Evolutionary conservation across 768 basidiomycete species (phyloP).

Genomic region (Terana coerulea): DNA sequence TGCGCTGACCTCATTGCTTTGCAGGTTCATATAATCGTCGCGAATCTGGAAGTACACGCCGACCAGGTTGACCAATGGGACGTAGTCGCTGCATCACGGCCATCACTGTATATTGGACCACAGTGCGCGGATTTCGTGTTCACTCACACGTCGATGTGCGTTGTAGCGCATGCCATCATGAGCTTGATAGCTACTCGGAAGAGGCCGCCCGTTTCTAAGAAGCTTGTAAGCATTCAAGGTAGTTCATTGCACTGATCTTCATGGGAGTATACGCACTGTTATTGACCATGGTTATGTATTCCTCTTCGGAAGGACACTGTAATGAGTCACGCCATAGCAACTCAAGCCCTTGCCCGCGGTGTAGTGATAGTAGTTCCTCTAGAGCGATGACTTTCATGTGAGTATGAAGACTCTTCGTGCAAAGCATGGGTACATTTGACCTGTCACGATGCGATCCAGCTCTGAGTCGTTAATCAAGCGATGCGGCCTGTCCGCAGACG

Average conservation of each 20-base stretch:
- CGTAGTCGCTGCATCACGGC: conserved; percentile 61
- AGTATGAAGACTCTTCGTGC: no score
- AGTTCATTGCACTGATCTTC: conserved; percentile 2
- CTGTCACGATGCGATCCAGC: conserved; percentile 71
- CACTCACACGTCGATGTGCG: conserved; percentile 53
- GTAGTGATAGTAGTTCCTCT: conserved; percentile 43
- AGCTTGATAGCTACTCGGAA: conserved; percentile 90
- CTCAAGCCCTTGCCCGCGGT: conserved; percentile 94
- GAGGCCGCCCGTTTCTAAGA: conserved; percentile 87
- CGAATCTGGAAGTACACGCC: conserved; percentile 95
- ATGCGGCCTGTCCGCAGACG: conserved; percentile 6
- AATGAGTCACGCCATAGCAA: conserved; percentile 92
- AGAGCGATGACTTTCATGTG: neutral
- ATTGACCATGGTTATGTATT: conserved; percentile 95
- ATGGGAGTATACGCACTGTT: no score
- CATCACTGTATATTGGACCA: neutral
- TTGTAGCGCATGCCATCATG: conserved; percentile 88
- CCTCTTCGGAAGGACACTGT: conserved; percentile 88
- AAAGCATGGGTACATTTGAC: conserved; percentile 36
- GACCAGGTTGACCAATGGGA: conserved; percentile 90
- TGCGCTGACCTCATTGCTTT: conserved; percentile 68
- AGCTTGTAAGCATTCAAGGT: neutral
- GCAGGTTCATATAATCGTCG: conserved; percentile 96
- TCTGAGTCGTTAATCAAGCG: conserved; percentile 35
- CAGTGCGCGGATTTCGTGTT: neutral